These are phyloP conservation scores for Dactylonectria macrodidyma DNA, from an alignment of 2,329 filamentous ascomycete species.

Conservation along the genomic window DNA sequence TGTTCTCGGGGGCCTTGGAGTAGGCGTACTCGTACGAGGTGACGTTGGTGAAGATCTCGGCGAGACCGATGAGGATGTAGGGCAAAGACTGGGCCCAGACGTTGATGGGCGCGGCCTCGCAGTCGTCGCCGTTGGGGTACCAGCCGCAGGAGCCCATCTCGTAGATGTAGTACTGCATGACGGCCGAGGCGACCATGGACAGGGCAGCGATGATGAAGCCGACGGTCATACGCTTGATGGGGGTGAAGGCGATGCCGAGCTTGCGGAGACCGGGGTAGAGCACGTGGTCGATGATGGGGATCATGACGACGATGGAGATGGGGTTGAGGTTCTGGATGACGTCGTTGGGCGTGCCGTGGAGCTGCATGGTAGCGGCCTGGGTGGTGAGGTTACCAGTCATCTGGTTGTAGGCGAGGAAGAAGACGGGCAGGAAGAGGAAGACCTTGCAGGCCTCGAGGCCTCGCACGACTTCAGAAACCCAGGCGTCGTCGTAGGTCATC, in stretches of 20 bases:
- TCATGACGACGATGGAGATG: slow-evolving; percentile 81
- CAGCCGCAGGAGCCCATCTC: slow-evolving; percentile 72
- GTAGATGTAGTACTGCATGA: slow-evolving; percentile 77
- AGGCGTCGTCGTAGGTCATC: slow-evolving; percentile 89
- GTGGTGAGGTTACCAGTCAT: slow-evolving; percentile 73
- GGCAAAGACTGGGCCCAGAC: slow-evolving; percentile 72
- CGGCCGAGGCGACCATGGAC: slow-evolving; percentile 71
- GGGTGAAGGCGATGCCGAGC: slow-evolving; percentile 76
- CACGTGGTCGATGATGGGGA: slow-evolving; percentile 78
- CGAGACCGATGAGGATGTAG: slow-evolving; percentile 66
- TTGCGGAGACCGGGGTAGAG: slow-evolving; percentile 79
- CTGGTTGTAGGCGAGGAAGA: slow-evolving; percentile 73
- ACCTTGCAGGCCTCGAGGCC: slow-evolving; percentile 79
- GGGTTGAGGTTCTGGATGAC: slow-evolving; percentile 83
- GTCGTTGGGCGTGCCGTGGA: slow-evolving; percentile 83
- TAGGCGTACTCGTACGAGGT: slow-evolving; percentile 82
- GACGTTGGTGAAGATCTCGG: slow-evolving; percentile 69
- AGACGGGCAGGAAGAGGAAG: slow-evolving; percentile 79
- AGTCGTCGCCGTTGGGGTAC: slow-evolving; percentile 61
- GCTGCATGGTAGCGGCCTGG: slow-evolving; percentile 77
- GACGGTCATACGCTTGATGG: slow-evolving; percentile 81
- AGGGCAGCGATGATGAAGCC: slow-evolving; percentile 78
- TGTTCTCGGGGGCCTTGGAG: slow-evolving; percentile 84
- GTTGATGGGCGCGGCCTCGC: slow-evolving; percentile 73
- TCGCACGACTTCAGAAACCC: slow-evolving; percentile 84